Evolutionary conservation across 495 filamentous ascomycete genomes (phyloP).

Genomic region (Sphaerosporella brunnea): DNA sequence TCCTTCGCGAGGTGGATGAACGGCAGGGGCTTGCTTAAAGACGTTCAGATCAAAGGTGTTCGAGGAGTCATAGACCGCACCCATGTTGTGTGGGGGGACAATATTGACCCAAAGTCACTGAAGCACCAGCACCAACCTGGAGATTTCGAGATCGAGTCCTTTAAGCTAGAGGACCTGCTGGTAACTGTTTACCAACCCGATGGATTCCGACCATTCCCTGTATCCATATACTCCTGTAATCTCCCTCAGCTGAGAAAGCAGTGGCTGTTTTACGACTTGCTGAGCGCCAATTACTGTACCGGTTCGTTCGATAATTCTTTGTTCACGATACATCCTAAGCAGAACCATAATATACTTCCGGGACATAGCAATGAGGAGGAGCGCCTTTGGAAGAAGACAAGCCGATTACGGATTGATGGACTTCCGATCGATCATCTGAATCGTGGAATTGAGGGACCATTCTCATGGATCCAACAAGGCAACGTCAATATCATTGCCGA

Average conservation of each 20-base stretch:
- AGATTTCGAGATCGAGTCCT: conserved; percentile 90
- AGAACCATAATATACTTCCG: conserved; percentile 49
- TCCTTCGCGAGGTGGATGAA: conserved; percentile 97
- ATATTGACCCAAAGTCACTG: conserved; percentile 68
- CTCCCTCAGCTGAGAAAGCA: conserved; percentile 84
- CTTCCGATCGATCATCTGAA: conserved; percentile 93
- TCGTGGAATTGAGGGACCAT: conserved; percentile 79
- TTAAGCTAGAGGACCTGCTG: conserved; percentile 86
- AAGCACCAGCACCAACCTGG: conserved; percentile 75
- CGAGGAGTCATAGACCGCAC: conserved; percentile 88
- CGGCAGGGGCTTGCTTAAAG: conserved; percentile 74
- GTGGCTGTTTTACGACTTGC: conserved; percentile 93
- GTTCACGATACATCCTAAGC: conserved; percentile 90
- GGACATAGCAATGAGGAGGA: conserved; percentile 34
- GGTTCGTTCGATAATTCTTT: conserved; percentile 89
- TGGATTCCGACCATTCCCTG: conserved; percentile 77
- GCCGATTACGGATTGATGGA: conserved; percentile 73
- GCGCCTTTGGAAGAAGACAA: conserved; percentile 78
- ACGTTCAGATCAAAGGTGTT: conserved; percentile 90
- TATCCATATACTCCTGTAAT: conserved; percentile 90
- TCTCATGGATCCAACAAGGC: conserved; percentile 93
- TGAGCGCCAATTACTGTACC: conserved; percentile 88
- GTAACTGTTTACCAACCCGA: conserved; percentile 82
- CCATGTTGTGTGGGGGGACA: conserved; percentile 52
- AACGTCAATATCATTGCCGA: conserved; percentile 94